phyloP scores from a whole-genome alignment of 345 rosid species.

The Salix dunnii region DNA sequence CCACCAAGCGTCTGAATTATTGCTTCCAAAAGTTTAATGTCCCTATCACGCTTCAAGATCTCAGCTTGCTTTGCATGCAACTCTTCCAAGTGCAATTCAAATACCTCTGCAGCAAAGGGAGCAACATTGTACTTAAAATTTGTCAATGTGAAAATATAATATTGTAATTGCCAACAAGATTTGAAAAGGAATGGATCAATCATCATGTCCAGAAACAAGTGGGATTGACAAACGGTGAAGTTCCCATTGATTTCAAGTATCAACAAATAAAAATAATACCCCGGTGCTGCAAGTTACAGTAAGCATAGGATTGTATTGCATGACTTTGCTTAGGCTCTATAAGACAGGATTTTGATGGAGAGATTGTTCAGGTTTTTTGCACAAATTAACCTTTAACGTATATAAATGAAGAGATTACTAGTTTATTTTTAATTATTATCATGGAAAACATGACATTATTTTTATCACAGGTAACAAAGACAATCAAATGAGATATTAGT shows the following conservation, averaged over 20 bases:
- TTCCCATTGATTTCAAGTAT: background rate
- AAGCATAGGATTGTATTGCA: background rate
- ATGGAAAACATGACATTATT: background rate
- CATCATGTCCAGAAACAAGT: background rate
- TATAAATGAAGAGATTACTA: background rate
- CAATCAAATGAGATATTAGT: background rate
- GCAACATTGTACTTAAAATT: background rate
- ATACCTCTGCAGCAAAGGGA: slow-evolving; percentile 64
- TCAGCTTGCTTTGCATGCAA: slow-evolving; percentile 84
- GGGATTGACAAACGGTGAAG: background rate
- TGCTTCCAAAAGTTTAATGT: slow-evolving; percentile 88
- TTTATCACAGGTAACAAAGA: background rate
- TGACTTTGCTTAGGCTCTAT: background rate
- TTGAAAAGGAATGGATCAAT: too few species aligned
- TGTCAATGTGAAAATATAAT: background rate
- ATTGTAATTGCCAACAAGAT: background rate
- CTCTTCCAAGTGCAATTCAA: slow-evolving; percentile 90
- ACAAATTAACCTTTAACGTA: too few species aligned
- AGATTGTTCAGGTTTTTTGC: background rate
- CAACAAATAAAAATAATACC: background rate
- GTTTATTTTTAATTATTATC: background rate
- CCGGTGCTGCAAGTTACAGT: background rate
- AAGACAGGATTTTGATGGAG: background rate
- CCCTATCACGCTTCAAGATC: slow-evolving; percentile 71
- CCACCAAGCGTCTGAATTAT: slow-evolving; percentile 91